Base-by-base conservation (phyloP, 1,284 basidiomycete species). In the Mycena sp. region DNA sequence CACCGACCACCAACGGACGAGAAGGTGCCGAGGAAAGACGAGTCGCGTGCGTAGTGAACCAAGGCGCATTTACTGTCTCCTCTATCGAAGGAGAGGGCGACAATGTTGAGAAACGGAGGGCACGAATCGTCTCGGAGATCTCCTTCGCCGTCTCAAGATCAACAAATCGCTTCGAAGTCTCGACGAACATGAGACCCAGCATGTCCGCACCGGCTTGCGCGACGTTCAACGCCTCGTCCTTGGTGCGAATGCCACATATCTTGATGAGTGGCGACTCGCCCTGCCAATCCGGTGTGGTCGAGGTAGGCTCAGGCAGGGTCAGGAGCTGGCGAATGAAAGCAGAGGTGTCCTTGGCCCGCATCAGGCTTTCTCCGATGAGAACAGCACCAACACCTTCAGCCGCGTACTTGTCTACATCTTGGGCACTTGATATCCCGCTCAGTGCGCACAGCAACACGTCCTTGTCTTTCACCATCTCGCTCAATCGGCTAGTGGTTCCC, bases 351-450 rank as follows among this genome's bases (percentile, higher is more conserved):
- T 85, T 73, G 0, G 96, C 94, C 19, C 93, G 87, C 97, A 99
- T 99, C 58, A 99, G 80, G 9, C 93, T 89, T 80, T 99, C 97
- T 21, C 97, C 97, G 43, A 99, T 92, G 12, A 99, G 83, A 5
- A 99, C 90, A 6, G 94, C 97, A 37, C 86, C 81, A 6, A 98
- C 94, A 16, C 96, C 95, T 70, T 98, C 89, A 16, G 86, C 80
- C 19, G 88, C 83, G 74, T 98, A 99, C 68, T 83, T 85, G 58
- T 86, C 82, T 16, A 99, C 95, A 73, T 98, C 96, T 54, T 85
- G 82, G 11, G 89, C 80, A 10, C 82, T 84, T 1, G 88, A 87
- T 71, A 99, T 99, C 4, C 97, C 97, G 68, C 93, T 95, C 43
- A 99, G 82, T 0, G 97, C 96, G 68, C 94, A 96, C 4, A 99